These are phyloP conservation scores for Pachyrhizus erosus DNA, from an alignment of 306 rosid genomes.

Conservation along the genomic window DNA sequence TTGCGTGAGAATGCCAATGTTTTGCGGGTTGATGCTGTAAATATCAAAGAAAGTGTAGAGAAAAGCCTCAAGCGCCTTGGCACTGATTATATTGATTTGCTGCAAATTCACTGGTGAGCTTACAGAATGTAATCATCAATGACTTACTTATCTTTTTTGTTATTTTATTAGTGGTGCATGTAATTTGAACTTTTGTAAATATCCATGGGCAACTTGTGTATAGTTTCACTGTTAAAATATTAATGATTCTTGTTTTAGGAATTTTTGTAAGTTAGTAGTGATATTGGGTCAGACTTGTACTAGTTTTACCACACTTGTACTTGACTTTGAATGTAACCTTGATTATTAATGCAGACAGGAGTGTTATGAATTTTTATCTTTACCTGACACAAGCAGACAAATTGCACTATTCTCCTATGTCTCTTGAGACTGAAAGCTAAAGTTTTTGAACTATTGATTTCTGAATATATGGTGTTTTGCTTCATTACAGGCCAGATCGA, in stretches of 20 bases:
- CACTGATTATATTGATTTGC: slow-evolving; percentile 89
- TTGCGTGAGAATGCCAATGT: slow-evolving; percentile 73
- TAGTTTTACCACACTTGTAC: neutral
- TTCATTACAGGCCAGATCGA: slow-evolving; percentile 87
- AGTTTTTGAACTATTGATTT: slow-evolving; percentile 22
- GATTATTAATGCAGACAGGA: neutral
- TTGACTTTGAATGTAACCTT: slow-evolving; percentile 11
- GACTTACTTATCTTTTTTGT: neutral
- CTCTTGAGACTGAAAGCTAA: slow-evolving; percentile 21
- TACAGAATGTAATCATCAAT: slow-evolving; percentile 15
- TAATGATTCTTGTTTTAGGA: neutral
- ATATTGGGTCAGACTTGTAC: neutral
- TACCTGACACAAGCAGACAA: slow-evolving; percentile 27
- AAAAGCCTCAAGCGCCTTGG: slow-evolving; percentile 90
- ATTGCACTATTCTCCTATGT: slow-evolving; percentile 5
- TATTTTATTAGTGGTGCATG: slow-evolving; percentile 2
- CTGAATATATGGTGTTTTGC: slow-evolving; percentile 19
- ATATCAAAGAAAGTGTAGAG: slow-evolving; percentile 93
- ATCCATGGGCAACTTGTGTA: slow-evolving; percentile 3
- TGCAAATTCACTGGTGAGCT: slow-evolving; percentile 95
- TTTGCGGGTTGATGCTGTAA: slow-evolving; percentile 82
- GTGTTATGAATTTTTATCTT: neutral
- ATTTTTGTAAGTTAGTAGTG: too few species aligned
- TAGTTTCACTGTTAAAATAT: slow-evolving; percentile 18
- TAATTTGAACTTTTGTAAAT: neutral